Conservation (phyloP, 129 eudicot species). For the Escallonia herrerae region DNA sequence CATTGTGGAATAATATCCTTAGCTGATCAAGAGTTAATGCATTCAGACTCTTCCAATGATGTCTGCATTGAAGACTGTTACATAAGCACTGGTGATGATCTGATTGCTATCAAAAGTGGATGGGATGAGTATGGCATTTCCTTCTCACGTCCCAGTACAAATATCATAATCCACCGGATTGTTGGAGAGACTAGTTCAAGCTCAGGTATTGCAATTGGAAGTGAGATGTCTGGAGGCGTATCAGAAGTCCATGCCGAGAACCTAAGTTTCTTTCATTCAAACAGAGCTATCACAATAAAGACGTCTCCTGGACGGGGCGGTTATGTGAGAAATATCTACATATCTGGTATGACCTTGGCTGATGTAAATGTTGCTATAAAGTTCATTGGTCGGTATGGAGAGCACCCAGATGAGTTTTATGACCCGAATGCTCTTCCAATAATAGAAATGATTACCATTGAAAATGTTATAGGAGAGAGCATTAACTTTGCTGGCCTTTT, state of each 20-base stretch:
- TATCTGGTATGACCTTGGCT: constrained; percentile 6
- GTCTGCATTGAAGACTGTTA: constrained; percentile 37
- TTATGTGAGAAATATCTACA: constrained; percentile 10
- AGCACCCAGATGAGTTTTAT: constrained; percentile 15
- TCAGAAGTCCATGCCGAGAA: constrained; percentile 7
- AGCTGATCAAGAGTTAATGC: not conserved
- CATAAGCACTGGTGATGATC: constrained; percentile 25
- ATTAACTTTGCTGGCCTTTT: constrained; percentile 4
- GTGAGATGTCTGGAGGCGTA: constrained; percentile 32
- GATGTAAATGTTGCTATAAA: constrained; percentile 7
- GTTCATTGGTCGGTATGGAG: constrained; percentile 6
- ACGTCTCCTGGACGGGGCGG: constrained; percentile 11
- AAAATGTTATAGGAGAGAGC: constrained; percentile 11
- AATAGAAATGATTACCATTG: constrained; percentile 9
- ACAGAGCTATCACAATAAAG: constrained; percentile 10
- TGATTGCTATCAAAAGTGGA: constrained; percentile 29
- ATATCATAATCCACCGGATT: constrained; percentile 18
- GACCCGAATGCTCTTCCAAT: constrained; percentile 17
- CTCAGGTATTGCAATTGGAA: constrained; percentile 25
- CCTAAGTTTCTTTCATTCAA: constrained; percentile 10
- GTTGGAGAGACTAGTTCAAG: constrained; percentile 13
- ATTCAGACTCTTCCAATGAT: constrained; percentile 17
- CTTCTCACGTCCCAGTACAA: constrained; percentile 17
- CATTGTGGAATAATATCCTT: too few relatives aligned
- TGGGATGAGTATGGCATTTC: constrained; percentile 34